Evolutionary conservation across 2,329 filamentous ascomycete genomes (phyloP).

Genomic region (Fusarium pseudoanthophilum): DNA sequence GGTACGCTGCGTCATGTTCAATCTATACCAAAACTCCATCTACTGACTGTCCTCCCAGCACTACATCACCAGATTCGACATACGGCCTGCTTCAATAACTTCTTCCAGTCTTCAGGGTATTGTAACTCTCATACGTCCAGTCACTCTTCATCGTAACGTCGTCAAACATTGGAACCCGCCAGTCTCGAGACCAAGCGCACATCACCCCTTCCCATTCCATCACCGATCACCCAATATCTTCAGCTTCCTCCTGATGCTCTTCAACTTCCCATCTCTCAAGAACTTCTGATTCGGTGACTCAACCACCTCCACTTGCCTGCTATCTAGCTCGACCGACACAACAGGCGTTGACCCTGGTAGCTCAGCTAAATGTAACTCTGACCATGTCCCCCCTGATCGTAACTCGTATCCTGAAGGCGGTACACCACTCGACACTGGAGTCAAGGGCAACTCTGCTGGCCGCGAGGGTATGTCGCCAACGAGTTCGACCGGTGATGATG

Average conservation of each 20-base stretch:
- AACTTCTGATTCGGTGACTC: background rate
- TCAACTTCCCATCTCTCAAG: background rate
- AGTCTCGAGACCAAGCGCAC: background rate
- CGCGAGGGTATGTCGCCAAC: background rate
- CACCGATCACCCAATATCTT: background rate
- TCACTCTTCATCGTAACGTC: background rate
- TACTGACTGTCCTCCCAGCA: background rate
- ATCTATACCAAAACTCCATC: background rate
- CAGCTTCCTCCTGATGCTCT: background rate
- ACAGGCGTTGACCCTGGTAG: background rate
- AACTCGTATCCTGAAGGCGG: background rate
- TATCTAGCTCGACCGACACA: background rate
- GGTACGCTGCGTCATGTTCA: background rate
- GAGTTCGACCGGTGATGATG: background rate
- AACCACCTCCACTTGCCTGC: background rate
- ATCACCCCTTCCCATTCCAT: background rate
- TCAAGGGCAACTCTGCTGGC: background rate
- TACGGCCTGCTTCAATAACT: too few species aligned
- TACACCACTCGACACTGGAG: background rate
- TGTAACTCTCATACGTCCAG: background rate
- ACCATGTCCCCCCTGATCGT: background rate
- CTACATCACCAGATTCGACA: background rate
- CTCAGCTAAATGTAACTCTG: conserved; percentile 2
- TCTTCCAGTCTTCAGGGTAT: background rate
- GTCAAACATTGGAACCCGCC: accelerated